These are phyloP conservation scores for Rutstroemia sp. DNA, from an alignment of 2,329 filamentous ascomycete genomes.

Conservation along the genomic window DNA sequence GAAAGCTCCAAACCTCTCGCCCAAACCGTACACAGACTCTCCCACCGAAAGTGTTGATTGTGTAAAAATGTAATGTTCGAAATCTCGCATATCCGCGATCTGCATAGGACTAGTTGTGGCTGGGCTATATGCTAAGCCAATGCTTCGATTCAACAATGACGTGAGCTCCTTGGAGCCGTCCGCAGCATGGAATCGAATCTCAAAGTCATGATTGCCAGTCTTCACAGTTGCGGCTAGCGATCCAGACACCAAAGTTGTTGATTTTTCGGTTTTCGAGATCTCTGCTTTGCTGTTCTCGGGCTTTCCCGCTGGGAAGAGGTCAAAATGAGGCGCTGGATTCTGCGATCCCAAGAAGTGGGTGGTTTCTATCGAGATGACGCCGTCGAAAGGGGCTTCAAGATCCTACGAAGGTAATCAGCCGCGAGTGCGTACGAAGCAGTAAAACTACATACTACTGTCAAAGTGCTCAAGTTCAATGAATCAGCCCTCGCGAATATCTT, in stretches of 20 bases:
- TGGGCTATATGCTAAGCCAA: conserved; percentile 50
- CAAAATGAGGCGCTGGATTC: conserved; percentile 47
- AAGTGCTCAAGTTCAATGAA: conserved; percentile 46
- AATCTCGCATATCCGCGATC: conserved; percentile 44
- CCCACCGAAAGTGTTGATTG: conserved; percentile 48
- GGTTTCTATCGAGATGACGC: conserved; percentile 51
- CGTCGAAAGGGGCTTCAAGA: conserved; percentile 48
- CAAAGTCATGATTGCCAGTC: conserved; percentile 42
- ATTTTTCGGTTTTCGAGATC: conserved; percentile 35
- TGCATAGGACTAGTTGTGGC: conserved; percentile 44
- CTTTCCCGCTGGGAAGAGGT: conserved; percentile 46
- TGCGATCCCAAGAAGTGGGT: conserved; percentile 50
- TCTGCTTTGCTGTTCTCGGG: conserved; percentile 34
- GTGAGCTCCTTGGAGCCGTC: conserved; percentile 45
- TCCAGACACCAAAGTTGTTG: conserved; percentile 45
- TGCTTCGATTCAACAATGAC: conserved; percentile 45
- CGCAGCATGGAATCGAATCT: conserved; percentile 46
- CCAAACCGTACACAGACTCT: conserved; percentile 67
- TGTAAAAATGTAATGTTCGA: conserved; percentile 49
- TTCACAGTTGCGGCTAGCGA: conserved; percentile 44
- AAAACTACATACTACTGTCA: conserved; percentile 38
- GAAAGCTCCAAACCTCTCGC: conserved; percentile 69
- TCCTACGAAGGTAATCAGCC: conserved; percentile 32
- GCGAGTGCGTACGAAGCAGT: background rate
- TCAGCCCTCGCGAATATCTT: conserved; percentile 48